phyloP scores from a whole-genome alignment of 1,284 basidiomycete genomes.

The Vanrija humicola region DNA sequence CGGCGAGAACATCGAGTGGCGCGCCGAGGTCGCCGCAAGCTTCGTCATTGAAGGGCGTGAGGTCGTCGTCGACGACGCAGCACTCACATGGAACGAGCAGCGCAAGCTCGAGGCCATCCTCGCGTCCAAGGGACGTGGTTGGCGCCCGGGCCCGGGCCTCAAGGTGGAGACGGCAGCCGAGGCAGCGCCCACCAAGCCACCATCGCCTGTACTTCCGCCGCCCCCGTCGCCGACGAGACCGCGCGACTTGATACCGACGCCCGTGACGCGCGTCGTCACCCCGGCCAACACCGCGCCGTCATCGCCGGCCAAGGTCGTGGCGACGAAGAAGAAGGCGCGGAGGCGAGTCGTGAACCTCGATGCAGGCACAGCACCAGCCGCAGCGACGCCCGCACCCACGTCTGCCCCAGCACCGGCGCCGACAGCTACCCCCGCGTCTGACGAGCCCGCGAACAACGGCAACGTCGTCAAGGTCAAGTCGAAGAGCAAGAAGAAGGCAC shows the following conservation, averaged over 20 bases:
- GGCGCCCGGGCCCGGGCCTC: not conserved
- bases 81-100: constrained; percentile 72
- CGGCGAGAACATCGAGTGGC: constrained; percentile 56
- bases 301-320: not conserved
- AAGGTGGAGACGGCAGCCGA: too few species aligned
- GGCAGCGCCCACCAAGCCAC: too few species aligned
- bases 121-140: constrained; percentile 11
- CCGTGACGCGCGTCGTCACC: not conserved
- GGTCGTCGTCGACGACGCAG: constrained; percentile 68
- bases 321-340: constrained; percentile 1
- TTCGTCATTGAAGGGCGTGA: constrained; percentile 71
- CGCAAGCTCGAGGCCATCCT: constrained; percentile 50
- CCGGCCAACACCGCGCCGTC: not conserved
- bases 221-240: not conserved
- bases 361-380: not conserved
- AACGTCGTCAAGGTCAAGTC: not conserved
- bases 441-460: not conserved
- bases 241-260: not conserved
- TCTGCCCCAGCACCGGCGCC: not conserved
- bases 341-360: constrained; percentile 15
- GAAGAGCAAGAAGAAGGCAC: not conserved
- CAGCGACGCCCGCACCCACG: not conserved
- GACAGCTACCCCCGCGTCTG: not conserved
- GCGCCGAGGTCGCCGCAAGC: constrained; percentile 71
- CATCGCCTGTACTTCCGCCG: too few species aligned